Conservation (phyloP, 2,329 filamentous ascomycete genomes). For the Beauveria sp. region DNA sequence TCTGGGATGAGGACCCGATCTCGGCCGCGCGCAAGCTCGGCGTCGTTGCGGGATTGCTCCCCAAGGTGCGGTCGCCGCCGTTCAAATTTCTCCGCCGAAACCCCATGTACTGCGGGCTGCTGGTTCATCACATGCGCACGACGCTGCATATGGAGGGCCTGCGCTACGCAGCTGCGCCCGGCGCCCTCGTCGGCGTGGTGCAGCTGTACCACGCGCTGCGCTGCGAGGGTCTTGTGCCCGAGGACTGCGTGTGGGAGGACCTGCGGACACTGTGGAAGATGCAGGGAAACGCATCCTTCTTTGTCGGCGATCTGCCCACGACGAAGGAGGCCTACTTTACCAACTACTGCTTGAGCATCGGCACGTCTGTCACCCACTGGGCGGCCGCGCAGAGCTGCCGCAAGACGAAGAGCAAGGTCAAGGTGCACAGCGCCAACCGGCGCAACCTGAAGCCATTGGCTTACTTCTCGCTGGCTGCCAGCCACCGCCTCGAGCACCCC, state of each 20-base stretch:
- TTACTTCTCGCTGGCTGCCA: background rate
- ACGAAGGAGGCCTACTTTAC: conserved; percentile 17
- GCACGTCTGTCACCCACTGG: conserved; percentile 17
- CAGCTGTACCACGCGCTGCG: conserved; percentile 20
- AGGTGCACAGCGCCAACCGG: conserved; percentile 10
- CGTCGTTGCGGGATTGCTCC: background rate
- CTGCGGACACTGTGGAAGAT: conserved; percentile 12
- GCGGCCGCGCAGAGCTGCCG: conserved; percentile 2
- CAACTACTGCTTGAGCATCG: conserved; percentile 17
- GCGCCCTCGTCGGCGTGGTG: conserved; percentile 14
- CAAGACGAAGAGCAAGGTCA: conserved; percentile 11
- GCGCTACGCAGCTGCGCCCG: conserved; percentile 10
- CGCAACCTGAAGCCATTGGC: conserved; percentile 13
- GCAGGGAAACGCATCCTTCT: conserved; percentile 17
- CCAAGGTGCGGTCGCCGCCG: background rate
- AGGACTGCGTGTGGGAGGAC: conserved; percentile 14
- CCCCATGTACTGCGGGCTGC: conserved; percentile 17
- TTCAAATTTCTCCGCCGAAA: conserved; percentile 18
- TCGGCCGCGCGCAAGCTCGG: background rate
- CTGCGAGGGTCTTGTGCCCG: conserved; percentile 13
- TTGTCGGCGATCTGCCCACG: conserved; percentile 15
- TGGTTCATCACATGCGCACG: conserved; percentile 16
- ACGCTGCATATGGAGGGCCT: conserved; percentile 13
- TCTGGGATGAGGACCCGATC: conserved; percentile 15
- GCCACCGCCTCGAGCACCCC: background rate